Conservation (phyloP, 2,329 filamentous ascomycete species). For the Monilinia vaccinii-corymbosi region DNA sequence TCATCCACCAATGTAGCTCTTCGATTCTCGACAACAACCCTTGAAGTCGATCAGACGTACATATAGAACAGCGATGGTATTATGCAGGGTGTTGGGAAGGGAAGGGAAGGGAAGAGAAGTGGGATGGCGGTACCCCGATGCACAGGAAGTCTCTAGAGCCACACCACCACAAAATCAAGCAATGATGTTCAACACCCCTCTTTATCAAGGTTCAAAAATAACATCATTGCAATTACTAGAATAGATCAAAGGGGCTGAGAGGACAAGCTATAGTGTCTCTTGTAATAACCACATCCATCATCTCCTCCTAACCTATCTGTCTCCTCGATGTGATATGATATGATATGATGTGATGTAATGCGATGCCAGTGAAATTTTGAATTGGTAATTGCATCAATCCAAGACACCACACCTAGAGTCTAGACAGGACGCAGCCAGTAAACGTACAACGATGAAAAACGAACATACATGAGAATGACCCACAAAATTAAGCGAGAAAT, state of each 20-base stretch:
- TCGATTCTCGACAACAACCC: too few species aligned
- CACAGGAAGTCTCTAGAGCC: conserved; percentile 97
- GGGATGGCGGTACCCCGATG: conserved; percentile 53
- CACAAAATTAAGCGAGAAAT: not conserved
- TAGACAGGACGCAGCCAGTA: not conserved
- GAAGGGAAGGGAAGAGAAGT: too few species aligned
- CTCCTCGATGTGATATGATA: not conserved
- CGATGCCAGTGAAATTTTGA: accelerated
- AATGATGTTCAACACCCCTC: conserved; percentile 99
- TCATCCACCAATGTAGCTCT: not conserved
- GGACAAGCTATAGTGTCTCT: not conserved
- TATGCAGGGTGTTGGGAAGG: too few species aligned
- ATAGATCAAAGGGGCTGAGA: not conserved
- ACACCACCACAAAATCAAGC: conserved; percentile 98
- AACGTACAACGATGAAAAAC: not conserved
- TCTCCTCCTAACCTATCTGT: not conserved
- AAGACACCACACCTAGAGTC: not conserved
- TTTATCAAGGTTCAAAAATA: conserved; percentile 53
- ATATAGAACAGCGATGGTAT: not conserved
- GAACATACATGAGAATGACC: not conserved
- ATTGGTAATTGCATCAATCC: too few species aligned
- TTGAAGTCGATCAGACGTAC: not conserved
- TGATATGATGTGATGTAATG: not conserved
- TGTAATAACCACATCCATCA: not conserved
- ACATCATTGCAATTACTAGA: not conserved